Evolutionary conservation across 2,329 filamentous ascomycete species (phyloP).

Genomic region (Calonectria henricotiae): DNA sequence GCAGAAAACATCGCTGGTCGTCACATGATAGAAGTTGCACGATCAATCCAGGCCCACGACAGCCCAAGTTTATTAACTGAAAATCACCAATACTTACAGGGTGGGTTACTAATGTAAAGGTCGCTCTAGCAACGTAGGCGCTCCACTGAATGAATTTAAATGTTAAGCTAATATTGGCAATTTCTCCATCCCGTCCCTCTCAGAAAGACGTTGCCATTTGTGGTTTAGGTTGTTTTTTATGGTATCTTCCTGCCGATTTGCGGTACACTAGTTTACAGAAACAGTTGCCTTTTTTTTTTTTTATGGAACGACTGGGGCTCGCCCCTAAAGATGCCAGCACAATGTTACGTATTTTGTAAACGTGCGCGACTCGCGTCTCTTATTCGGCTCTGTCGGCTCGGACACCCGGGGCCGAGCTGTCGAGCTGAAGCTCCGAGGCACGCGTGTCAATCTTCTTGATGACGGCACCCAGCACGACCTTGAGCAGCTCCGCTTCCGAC

Average conservation of each 20-base stretch:
- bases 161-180: not conserved
- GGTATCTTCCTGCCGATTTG: not conserved
- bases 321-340: not conserved
- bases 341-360: not conserved
- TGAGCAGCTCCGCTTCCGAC: conserved; percentile 35
- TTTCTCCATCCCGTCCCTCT: not conserved
- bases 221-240: not conserved
- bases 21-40: too few relatives aligned
- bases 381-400: conserved; percentile 17
- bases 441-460: conserved; percentile 37
- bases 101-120: too few relatives aligned
- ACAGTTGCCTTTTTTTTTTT: not conserved
- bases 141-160: not conserved
- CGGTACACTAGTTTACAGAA: conserved; percentile 3
- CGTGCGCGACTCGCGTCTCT: not conserved
- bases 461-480: conserved; percentile 36
- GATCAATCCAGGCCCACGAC: too few relatives aligned
- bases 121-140: too few relatives aligned
- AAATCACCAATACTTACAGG: too few relatives aligned
- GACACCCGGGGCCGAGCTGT: conserved; percentile 19
- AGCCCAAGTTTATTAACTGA: too few relatives aligned
- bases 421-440: conserved; percentile 27
- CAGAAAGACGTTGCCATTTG: not conserved
- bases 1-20: too few relatives aligned
- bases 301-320: not conserved